These are phyloP conservation scores for Cryphonectria naterciae DNA, from an alignment of 2,329 filamentous ascomycete species.

Conservation along the genomic window DNA sequence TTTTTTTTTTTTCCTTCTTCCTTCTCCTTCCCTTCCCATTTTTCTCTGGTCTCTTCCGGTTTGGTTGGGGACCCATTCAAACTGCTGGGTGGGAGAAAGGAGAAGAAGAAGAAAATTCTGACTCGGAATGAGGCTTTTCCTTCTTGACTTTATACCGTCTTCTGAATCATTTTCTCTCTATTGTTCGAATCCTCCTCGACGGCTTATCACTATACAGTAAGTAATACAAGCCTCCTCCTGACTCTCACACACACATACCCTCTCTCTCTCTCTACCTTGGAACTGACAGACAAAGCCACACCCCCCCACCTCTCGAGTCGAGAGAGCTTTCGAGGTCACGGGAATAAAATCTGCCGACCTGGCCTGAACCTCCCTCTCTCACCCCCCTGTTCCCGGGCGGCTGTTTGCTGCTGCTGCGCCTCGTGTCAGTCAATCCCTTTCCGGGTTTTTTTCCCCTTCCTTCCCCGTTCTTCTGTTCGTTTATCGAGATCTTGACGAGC, in stretches of 20 bases:
- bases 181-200: neutral
- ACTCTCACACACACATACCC: no score
- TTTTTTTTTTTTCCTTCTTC: neutral
- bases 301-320: no score
- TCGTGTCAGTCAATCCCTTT: conserved; percentile 10
- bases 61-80: neutral
- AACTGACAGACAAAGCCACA: no score
- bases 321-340: neutral
- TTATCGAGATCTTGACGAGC: conserved; percentile 16
- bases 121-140: conserved; percentile 20
- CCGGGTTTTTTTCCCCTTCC: neutral
- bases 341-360: conserved; percentile 8
- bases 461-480: neutral
- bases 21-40: neutral
- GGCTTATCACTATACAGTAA: neutral
- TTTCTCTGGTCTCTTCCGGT: neutral
- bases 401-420: neutral
- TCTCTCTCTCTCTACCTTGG: no score
- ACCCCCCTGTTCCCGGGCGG: neutral
- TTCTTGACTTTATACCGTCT: neutral
- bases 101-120: conserved; percentile 14
- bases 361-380: neutral
- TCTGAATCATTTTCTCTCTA: conserved; percentile 24
- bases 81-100: neutral
- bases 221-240: no score